Evolutionary conservation across 768 basidiomycete species (phyloP), one percentile per base, ranked within the genome.

Genomic region (Panellus pusillus): DNA sequence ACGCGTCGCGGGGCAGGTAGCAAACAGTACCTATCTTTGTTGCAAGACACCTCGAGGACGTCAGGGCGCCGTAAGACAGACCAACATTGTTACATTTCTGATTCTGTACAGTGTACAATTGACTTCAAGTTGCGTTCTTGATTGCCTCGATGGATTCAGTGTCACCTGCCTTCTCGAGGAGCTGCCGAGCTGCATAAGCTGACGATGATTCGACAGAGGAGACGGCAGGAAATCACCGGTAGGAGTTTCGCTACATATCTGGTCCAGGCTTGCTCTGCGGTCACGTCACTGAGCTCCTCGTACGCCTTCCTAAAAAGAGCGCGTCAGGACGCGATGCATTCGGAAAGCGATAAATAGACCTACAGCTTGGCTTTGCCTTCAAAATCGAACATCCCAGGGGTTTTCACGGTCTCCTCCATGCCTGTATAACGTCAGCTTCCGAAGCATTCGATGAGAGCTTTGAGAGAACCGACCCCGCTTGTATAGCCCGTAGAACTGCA

Each of bases 291-390:
- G 57, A 87, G 77, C 2, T 59, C 65, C 11, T 84, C 79, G 92
- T 93, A 97, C 18, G 95, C 96, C 64, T 91, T 83, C 93, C 93
- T 94, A 63, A 17, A 47, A 36, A 27, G 18, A 50, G 31, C 35
- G 51, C 14, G 37, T 51, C 19, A 62, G 52, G 60, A 52, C 51
- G 43, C 54, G 32, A 14, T 11, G 35, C 45, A 32, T 31, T 46
- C 56, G 18, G 48, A 54, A 53, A 17, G n/a, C 18, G 24, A 29
- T 38, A 46, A 44, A 50, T 46, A 38, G 38, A 61, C 72, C 58
- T 46, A 93, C 93, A 93, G 96, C 78, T 98, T 98, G 60, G 84
- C 87, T 73, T 90, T 94, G 60, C 87, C 95, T 18, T 74, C 72
- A 65, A 97, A 95, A 68, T 96, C 91, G 36, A 97, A 67, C 73